Evolutionary conservation across 1,284 basidiomycete species (phyloP).

Genomic region (Trichosporon sp.): DNA sequence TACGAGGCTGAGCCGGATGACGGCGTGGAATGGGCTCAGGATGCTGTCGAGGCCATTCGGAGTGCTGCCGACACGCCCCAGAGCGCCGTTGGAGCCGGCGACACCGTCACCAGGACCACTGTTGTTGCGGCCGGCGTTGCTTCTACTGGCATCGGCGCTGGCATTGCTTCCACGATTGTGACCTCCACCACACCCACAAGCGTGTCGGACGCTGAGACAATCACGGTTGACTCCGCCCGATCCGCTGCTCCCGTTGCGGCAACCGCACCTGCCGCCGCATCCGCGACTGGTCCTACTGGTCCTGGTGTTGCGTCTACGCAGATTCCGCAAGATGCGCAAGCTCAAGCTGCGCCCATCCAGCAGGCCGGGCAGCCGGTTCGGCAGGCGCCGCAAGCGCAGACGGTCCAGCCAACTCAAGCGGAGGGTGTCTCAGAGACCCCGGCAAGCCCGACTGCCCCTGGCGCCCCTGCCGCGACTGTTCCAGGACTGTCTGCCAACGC

Average conservation of each 20-base stretch:
- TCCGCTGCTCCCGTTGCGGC: not conserved
- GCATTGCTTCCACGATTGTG: not conserved
- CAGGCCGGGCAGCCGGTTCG: not conserved
- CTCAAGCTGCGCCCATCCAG: not conserved
- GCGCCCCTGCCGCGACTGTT: slow-evolving; percentile 4
- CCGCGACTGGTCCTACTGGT: not conserved
- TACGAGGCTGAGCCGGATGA: slow-evolving; percentile 52
- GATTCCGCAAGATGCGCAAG: not conserved
- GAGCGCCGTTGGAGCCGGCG: slow-evolving; percentile 9
- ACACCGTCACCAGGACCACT: not conserved
- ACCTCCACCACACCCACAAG: not conserved
- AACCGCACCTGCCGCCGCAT: not conserved
- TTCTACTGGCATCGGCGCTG: not conserved
- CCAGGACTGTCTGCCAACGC: not conserved
- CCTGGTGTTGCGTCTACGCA: not conserved
- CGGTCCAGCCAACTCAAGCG: not conserved
- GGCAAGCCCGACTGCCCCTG: slow-evolving; percentile 6
- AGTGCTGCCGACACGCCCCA: slow-evolving; percentile 30
- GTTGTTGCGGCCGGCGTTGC: not conserved
- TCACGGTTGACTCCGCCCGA: not conserved
- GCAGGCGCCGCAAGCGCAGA: not conserved
- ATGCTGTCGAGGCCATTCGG: slow-evolving; percentile 46
- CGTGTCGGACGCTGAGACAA: not conserved
- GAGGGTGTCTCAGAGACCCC: not conserved
- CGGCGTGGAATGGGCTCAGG: slow-evolving; percentile 53